Evolutionary conservation across 2,329 filamentous ascomycete genomes (phyloP), one percentile per base, ranked within the genome.

Genomic region (Amylocarpus encephaloides): DNA sequence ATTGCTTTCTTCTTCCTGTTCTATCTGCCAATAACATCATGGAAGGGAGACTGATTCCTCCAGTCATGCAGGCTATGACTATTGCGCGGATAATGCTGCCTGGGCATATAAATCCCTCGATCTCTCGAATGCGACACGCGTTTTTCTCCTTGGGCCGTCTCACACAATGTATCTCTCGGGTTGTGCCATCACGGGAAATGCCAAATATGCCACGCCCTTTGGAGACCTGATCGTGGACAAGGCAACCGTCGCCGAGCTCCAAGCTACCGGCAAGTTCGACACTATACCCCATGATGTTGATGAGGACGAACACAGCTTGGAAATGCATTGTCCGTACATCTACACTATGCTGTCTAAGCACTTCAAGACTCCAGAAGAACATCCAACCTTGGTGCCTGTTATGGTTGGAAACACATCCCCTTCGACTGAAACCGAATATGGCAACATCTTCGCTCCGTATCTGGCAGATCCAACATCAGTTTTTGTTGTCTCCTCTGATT

Each of bases 241-340:
- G 6, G 69, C 71, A 4, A 75, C 78, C 1, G 74, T 80, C 0
- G 60, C 72, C 34, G 65, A 74, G 53, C 69, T 88, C 15, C 64
- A 73, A 46, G 62, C 68, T 2, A 78, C 75, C 3, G 73, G 71
- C n/a, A 71, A 74, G 49, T 86, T 86, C 65, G 70, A 76, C 15
- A 72, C 76, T 46, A 93, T 96, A 73, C 80, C 78, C 1, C 69
- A 68, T 15, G 62, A 72, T 3, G 74, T 82, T 5, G 93, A 98
- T 63, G 79, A 89, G 54, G 77, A 79, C 5, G 93, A 98, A 69
- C 93, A 98, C 69, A 95, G 88, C 46, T 78, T 97, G 1, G 93
- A 98, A 72, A 95, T 98, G 86, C 93, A 98, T 61, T 76, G 97
- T 7, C 92, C 93, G 0, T 96, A 94, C 64, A 85, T 97, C 56